Conservation (phyloP, 345 rosid genomes). For the Brassica napus region Da-Ae NC_063450.1:54127501-54128000, state of each 20-base stretch:
- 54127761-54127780: neutral
- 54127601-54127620: too few relatives aligned
- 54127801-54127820: neutral
- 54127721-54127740: neutral
- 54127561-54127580: too few relatives aligned
- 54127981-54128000: constrained; percentile 14
- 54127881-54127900: neutral
- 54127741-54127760: neutral
- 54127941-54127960: neutral
- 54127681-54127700: neutral
- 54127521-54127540: neutral
- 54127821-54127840: neutral
- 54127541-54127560: neutral
- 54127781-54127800: neutral
- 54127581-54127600: neutral
- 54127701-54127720: too few relatives aligned
- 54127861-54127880: neutral
- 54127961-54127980: constrained; percentile 4
- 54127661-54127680: neutral
- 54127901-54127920: neutral
- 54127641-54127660: neutral
- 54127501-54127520: neutral
- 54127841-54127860: neutral
- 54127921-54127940: neutral
- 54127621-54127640: too few relatives aligned